Conservation (phyloP, 345 rosid species). For the Eucalyptus pauciflora region DNA sequence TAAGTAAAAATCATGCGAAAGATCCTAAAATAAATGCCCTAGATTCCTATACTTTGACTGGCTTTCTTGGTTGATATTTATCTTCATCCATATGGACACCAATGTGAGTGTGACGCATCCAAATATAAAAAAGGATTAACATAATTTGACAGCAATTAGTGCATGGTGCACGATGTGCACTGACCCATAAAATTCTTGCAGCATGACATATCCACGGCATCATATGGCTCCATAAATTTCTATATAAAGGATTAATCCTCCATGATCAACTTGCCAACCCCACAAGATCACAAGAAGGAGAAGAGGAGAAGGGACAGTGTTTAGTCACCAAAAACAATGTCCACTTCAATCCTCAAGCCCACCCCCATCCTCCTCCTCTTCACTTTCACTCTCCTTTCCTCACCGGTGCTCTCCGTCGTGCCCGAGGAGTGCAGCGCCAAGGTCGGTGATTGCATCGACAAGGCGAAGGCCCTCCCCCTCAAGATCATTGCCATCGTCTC, state of each 20-base stretch:
- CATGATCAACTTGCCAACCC: not conserved
- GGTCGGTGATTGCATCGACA: not conserved
- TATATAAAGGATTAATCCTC: not conserved
- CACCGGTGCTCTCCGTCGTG: not conserved
- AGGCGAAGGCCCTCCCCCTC: conserved; percentile 7
- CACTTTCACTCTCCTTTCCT: not conserved
- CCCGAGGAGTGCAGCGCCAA: conserved; percentile 4
- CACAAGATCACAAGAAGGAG: not conserved
- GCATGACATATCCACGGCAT: not conserved
- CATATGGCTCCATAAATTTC: not conserved
- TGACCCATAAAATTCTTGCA: not conserved
- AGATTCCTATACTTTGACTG: not conserved
- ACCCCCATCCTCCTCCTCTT: not conserved
- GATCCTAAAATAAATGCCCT: not conserved
- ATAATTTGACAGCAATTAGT: not conserved
- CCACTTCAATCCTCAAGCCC: not conserved
- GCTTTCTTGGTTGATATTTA: not conserved
- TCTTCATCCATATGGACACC: not conserved
- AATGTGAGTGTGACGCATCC: not conserved
- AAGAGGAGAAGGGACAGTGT: not conserved
- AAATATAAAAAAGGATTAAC: not conserved
- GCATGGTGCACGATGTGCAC: not conserved
- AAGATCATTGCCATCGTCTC: conserved; percentile 31
- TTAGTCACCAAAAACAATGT: not conserved
- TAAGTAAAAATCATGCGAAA: not conserved